These are phyloP conservation scores for Aureobasidium lini DNA, from an alignment of 2,329 filamentous ascomycete species.

Conservation along the genomic window DNA sequence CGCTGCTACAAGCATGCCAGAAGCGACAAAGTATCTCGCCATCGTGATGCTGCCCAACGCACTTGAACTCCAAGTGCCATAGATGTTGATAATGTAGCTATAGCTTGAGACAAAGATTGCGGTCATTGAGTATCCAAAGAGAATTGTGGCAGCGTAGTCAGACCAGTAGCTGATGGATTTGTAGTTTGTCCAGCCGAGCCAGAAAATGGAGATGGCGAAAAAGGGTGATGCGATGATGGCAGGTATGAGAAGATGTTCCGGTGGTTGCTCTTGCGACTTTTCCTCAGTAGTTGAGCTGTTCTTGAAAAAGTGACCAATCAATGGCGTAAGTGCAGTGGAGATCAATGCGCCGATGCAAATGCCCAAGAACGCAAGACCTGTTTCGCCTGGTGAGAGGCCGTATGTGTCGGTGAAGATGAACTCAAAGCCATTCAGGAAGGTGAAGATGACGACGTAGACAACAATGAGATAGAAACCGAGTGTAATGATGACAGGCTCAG, in stretches of 20 bases:
- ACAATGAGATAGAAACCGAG: conserved; percentile 44
- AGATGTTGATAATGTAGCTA: conserved; percentile 31
- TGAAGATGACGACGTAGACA: conserved; percentile 46
- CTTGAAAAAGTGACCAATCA: conserved; percentile 24
- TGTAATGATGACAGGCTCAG: conserved; percentile 37
- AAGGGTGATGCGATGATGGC: conserved; percentile 35
- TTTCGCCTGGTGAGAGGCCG: conserved; percentile 32
- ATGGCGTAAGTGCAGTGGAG: conserved; percentile 27
- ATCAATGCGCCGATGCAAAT: conserved; percentile 37
- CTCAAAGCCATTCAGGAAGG: conserved; percentile 44
- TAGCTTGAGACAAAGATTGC: conserved; percentile 34
- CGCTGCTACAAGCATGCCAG: conserved; percentile 32
- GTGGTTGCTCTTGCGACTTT: conserved; percentile 16
- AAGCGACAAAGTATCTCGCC: conserved; percentile 24
- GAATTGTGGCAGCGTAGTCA: conserved; percentile 32
- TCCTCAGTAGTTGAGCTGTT: conserved; percentile 16
- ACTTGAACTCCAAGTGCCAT: conserved; percentile 33
- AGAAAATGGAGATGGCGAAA: conserved; percentile 41
- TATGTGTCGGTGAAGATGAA: conserved; percentile 41
- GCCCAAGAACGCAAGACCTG: conserved; percentile 36
- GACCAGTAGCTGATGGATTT: conserved; percentile 37
- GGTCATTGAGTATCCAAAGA: conserved; percentile 41
- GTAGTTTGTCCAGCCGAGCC: conserved; percentile 42
- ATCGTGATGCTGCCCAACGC: conserved; percentile 29
- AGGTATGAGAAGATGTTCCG: conserved; percentile 34